phyloP scores from a whole-genome alignment of 495 filamentous ascomycete genomes.

The Podospora conica region DNA sequence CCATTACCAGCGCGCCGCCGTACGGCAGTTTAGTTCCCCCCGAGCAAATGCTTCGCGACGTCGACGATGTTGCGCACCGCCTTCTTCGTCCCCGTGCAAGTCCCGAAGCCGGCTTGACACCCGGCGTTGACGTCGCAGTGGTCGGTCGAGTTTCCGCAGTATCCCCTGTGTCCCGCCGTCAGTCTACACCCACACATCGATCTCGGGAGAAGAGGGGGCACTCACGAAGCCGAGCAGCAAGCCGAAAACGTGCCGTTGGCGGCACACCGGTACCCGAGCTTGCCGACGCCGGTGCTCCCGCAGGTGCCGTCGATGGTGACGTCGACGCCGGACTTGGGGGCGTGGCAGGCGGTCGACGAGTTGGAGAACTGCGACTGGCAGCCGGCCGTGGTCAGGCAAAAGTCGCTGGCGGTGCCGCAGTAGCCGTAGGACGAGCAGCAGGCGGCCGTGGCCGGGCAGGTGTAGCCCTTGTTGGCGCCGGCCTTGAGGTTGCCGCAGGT shows the following conservation, averaged over 20 bases:
- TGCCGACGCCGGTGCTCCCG: constrained; percentile 24
- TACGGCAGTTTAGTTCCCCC: neutral
- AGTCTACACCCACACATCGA: neutral
- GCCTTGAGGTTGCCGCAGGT: constrained; percentile 27
- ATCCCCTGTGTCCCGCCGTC: constrained; percentile 25
- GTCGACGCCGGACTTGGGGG: constrained; percentile 24
- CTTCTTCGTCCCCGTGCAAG: constrained; percentile 21
- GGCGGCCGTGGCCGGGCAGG: constrained; percentile 26
- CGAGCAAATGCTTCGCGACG: neutral
- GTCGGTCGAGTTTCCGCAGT: constrained; percentile 30
- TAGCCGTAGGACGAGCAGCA: constrained; percentile 35
- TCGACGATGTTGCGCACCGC: neutral
- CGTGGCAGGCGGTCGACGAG: constrained; percentile 22
- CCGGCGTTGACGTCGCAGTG: constrained; percentile 27
- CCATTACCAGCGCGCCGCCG: neutral
- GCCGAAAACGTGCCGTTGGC: constrained; percentile 9
- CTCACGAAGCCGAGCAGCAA: constrained; percentile 32
- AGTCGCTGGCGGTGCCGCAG: constrained; percentile 31
- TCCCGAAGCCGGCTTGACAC: constrained; percentile 29
- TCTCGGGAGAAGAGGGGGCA: neutral
- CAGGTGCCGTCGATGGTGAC: constrained; percentile 33
- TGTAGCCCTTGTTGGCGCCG: constrained; percentile 27
- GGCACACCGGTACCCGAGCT: constrained; percentile 32
- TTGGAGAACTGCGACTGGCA: constrained; percentile 34
- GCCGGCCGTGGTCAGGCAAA: constrained; percentile 29